A percentile compares a stretch with the other conserved stretches of the same genome.
Evolutionary conservation across 164 flowering plant genomes (phyloP).

Genomic region (Umbellularia californica): DNA sequence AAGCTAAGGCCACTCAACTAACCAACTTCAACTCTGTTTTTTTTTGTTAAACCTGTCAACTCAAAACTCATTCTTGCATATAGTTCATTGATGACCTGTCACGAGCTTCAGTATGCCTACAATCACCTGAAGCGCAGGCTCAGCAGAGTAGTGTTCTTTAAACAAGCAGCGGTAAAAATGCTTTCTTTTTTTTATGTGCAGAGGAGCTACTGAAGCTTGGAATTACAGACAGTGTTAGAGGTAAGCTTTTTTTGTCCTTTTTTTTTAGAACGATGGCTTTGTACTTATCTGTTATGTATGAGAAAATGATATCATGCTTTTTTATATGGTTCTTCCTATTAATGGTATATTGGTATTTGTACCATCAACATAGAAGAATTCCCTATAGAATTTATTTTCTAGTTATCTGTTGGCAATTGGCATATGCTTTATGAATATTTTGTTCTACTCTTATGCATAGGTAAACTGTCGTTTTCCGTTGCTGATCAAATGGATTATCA

Average conservation of each 20-base stretch:
- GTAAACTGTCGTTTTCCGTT: not conserved
- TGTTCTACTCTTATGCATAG: no score
- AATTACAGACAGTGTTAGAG: conserved; percentile 63
- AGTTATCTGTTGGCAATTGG: not conserved
- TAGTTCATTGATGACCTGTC: not conserved
- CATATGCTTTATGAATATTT: not conserved
- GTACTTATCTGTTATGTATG: not conserved
- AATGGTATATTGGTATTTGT: not conserved
- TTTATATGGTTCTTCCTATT: conserved; percentile 1
- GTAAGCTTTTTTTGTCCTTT: conserved; percentile 25
- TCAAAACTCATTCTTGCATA: not conserved
- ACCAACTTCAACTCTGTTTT: not conserved
- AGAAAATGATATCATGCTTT: not conserved
- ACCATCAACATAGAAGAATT: not conserved
- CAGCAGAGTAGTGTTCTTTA: not conserved
- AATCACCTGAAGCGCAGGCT: no score
- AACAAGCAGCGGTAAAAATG: not conserved
- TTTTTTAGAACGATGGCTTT: not conserved
- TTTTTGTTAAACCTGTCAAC: not conserved
- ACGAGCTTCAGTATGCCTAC: not conserved
- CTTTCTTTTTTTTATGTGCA: conserved; percentile 33
- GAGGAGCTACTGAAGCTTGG: conserved; percentile 77
- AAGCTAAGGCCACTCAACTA: no score
- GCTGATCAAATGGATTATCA: not conserved
- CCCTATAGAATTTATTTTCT: not conserved